Percentiles rank a stretch among this genome's conserved stretches.
Evolutionary conservation across 192 early-diverging fungal species (phyloP).

Genomic region (Backusella australiensis): DNA sequence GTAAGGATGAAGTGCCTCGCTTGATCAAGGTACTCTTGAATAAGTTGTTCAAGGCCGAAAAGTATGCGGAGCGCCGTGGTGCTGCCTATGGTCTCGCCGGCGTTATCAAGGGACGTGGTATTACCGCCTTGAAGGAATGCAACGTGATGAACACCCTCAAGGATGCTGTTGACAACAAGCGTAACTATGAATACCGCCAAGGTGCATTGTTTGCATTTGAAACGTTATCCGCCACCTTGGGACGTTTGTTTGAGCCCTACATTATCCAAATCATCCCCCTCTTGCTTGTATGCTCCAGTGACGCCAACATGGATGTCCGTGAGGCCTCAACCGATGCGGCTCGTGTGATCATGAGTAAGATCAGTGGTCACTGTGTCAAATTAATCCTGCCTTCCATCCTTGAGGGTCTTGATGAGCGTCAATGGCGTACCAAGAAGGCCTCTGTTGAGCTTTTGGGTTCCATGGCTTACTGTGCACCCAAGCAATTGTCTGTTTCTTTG

Average conservation of each 20-base stretch:
- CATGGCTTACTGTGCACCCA: constrained; percentile 96
- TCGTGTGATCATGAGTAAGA: constrained; percentile 91
- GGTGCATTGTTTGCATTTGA: constrained; percentile 95
- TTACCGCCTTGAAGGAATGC: constrained; percentile 83
- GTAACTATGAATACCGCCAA: constrained; percentile 70
- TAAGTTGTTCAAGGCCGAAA: constrained; percentile 64
- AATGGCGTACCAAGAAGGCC: constrained; percentile 98
- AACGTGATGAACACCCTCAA: constrained; percentile 79
- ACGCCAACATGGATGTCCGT: constrained; percentile 79
- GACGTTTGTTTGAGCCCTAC: constrained; percentile 95
- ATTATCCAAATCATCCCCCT: constrained; percentile 91
- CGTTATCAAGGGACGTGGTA: constrained; percentile 87
- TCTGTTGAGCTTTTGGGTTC: constrained; percentile 90
- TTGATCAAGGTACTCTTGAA: constrained; percentile 68
- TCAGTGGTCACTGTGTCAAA: constrained; percentile 96
- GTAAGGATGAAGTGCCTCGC: constrained; percentile 53
- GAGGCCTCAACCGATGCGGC: constrained; percentile 88
- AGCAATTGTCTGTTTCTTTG: constrained; percentile 87
- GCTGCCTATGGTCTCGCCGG: constrained; percentile 96
- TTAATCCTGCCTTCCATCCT: constrained; percentile 89
- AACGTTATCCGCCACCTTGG: constrained; percentile 79
- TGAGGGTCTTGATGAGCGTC: constrained; percentile 81
- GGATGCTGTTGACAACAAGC: constrained; percentile 79
- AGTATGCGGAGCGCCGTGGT: constrained; percentile 87
- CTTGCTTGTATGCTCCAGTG: constrained; percentile 86